Conservation (phyloP, 2,329 filamentous ascomycete genomes). For the Neopestalotiopsis rosae region DNA sequence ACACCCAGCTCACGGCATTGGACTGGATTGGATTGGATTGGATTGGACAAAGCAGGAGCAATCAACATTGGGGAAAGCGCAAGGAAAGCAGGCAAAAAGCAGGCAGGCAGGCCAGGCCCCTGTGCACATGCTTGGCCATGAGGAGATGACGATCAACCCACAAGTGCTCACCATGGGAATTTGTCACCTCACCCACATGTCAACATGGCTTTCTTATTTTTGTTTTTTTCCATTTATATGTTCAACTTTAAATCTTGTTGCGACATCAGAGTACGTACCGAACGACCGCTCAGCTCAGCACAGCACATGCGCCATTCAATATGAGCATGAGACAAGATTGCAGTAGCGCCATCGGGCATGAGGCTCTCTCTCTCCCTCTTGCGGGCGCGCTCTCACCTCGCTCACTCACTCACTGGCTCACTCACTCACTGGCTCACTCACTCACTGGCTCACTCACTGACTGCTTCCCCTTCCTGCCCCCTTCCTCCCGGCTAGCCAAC, state of each 20-base stretch:
- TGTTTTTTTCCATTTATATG: slow-evolving; percentile 2
- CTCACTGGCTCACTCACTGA: background rate
- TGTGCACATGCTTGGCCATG: background rate
- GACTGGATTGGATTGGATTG: too few relatives aligned
- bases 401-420: background rate
- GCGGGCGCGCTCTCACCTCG: too few relatives aligned
- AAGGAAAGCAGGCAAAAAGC: too few relatives aligned
- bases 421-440: background rate
- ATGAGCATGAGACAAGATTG: slow-evolving; percentile 9
- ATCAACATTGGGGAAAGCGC: too few relatives aligned
- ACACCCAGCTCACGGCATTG: too few relatives aligned
- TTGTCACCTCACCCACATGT: background rate
- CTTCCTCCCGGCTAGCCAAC: background rate
- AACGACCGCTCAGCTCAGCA: background rate
- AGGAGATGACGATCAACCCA: background rate
- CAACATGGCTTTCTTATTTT: background rate
- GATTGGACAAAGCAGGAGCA: too few relatives aligned
- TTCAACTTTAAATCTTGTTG: background rate
- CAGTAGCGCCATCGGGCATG: slow-evolving; percentile 9
- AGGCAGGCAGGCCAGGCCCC: too few relatives aligned
- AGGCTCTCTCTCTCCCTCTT: background rate
- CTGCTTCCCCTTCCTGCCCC: background rate
- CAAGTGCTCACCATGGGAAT: background rate
- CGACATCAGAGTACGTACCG: background rate
- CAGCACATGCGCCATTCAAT: slow-evolving; percentile 10